These are phyloP conservation scores for Clohesyomyces aquaticus DNA, from an alignment of 495 filamentous ascomycete species.

Conservation along the genomic window DNA sequence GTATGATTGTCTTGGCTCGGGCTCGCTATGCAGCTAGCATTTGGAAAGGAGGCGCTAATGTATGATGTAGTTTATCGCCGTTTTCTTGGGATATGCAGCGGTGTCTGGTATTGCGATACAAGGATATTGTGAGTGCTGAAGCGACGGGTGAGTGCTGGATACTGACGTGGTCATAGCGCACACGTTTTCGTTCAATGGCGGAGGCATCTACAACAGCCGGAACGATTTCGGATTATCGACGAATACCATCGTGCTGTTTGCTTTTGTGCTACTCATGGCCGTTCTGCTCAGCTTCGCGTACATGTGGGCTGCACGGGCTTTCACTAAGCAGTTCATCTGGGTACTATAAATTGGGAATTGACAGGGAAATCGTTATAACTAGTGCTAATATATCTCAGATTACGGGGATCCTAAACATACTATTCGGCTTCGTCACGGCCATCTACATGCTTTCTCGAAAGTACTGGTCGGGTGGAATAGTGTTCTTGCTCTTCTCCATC, in stretches of 20 bases:
- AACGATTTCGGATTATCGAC: constrained; percentile 73
- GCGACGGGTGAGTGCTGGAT: not conserved
- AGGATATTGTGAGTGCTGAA: constrained; percentile 60
- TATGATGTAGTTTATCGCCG: constrained; percentile 66
- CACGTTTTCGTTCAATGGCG: constrained; percentile 65
- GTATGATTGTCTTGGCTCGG: constrained; percentile 48
- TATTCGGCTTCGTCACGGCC: constrained; percentile 67
- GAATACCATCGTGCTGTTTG: constrained; percentile 84
- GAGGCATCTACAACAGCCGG: constrained; percentile 69
- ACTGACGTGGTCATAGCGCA: constrained; percentile 1
- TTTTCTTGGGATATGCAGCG: constrained; percentile 74
- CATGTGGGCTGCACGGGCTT: constrained; percentile 73
- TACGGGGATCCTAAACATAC: constrained; percentile 39
- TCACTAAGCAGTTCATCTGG: constrained; percentile 91
- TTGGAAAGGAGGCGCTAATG: no score
- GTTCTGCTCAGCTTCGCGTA: constrained; percentile 76
- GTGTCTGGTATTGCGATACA: constrained; percentile 77
- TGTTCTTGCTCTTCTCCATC: constrained; percentile 79
- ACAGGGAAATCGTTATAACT: no score
- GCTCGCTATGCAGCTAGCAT: not conserved
- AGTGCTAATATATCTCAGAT: constrained; percentile 41
- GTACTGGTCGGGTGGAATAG: constrained; percentile 81
- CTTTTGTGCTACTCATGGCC: constrained; percentile 72
- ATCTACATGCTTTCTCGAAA: constrained; percentile 67
- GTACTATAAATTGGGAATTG: no score